Evolutionary conservation across 495 filamentous ascomycete genomes (phyloP), one percentile per base, ranked within the genome.

Genomic region (Podospora bellae-mahoneyi): DNA sequence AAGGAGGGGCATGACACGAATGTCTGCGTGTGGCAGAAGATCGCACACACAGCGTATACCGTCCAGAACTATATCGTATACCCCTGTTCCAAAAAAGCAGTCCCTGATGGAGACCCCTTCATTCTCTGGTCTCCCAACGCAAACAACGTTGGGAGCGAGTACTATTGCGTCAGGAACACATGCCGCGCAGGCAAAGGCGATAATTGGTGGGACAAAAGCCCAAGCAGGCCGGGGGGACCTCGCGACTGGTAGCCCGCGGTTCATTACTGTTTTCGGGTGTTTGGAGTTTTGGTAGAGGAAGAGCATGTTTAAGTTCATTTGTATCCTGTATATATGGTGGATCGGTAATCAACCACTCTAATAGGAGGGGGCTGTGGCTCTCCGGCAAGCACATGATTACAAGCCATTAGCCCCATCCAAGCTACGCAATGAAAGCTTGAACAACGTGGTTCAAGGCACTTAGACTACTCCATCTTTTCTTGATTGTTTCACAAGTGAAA

Each of bases 121-220:
- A 20, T 59, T 18, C 15, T 65, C 13, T 65, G 64, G 64, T 65
- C 64, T 30, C 64, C 64, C 54, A 65, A 65, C 28, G 18, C 26
- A 20, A 15, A 59, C 64, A 59, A 57, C 27, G 20, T 23, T 0
- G 54, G 27, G 13, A 59, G 6, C 26, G 34, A 15, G 6, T 65
- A 39, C 15, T 65, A 65, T 19, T 65, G 64, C 55, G 64, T 65
- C 48, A 48, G 39, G 39, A 48, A 48, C 39, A 48, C 39, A 13
- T 48, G 39, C 39, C 39, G 39, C 9, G 39, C 39, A 48, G 39
- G 39, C 13, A 48, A 48, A 16, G 39, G 39, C 15, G 39, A 48
- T 16, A 48, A 48, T 13, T 48, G 15, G 7, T 48, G 39, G 39
- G 39, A 48, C 39, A 48, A 48, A 10, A 48, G 39, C 39, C 39